Evolutionary conservation across 2,329 filamentous ascomycete genomes (phyloP).

Genomic region (Penicillium palitans): DNA sequence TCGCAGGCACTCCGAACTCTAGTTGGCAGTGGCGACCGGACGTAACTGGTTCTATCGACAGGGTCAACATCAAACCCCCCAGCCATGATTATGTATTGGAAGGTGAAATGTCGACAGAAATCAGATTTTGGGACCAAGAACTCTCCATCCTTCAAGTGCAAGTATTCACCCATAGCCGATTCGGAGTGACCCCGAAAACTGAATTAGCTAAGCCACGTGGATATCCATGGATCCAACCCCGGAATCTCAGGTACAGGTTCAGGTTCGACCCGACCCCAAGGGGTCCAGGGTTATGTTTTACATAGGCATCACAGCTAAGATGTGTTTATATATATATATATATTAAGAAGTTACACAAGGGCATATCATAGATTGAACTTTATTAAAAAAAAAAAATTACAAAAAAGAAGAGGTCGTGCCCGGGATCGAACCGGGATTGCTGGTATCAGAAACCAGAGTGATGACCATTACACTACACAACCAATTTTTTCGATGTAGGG

Average conservation of each 20-base stretch:
- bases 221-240: background rate
- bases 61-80: background rate
- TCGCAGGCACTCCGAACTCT: conserved; percentile 34
- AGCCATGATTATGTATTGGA: background rate
- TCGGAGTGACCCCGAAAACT: background rate
- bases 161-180: too few species aligned
- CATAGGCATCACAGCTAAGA: background rate
- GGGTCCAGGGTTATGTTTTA: background rate
- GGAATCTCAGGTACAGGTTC: background rate
- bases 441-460: conserved; percentile 2
- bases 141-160: background rate
- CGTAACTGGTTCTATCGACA: background rate
- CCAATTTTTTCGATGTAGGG: background rate
- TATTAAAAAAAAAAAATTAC: background rate
- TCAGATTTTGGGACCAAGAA: background rate
- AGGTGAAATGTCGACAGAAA: background rate
- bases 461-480: conserved; percentile 1
- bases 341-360: background rate
- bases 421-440: conserved; percentile 2
- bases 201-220: background rate
- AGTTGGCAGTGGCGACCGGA: conserved; percentile 20
- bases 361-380: background rate
- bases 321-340: too few species aligned
- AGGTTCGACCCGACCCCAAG: background rate
- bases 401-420: background rate